Conservation (phyloP, 75 land plant species). For the Gnetum montanum region DNA sequence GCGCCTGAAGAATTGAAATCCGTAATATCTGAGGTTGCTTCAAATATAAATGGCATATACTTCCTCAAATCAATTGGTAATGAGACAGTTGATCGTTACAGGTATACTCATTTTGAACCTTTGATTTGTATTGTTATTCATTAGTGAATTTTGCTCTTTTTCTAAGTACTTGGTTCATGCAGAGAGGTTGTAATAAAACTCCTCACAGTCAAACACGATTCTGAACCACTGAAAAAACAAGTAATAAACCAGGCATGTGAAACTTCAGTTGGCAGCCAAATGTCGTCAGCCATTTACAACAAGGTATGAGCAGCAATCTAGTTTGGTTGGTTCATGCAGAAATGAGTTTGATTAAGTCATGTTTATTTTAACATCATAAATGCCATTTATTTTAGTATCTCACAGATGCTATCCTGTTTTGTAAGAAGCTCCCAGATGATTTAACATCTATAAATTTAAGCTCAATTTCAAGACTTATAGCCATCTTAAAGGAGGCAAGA, state of each 20-base stretch:
- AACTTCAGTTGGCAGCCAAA: constrained; percentile 2
- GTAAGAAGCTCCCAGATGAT: background rate
- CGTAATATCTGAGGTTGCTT: constrained; percentile 46
- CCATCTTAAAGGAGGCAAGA: background rate
- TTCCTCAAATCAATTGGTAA: constrained; percentile 44
- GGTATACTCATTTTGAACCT: constrained; percentile 26
- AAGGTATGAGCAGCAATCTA: constrained; percentile 1
- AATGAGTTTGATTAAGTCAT: background rate
- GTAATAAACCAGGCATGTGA: constrained; percentile 7
- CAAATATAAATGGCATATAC: constrained; percentile 54
- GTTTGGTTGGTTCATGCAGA: background rate
- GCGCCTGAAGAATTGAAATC: constrained; percentile 50
- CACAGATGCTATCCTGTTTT: background rate
- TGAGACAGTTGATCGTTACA: constrained; percentile 45
- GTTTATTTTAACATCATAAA: background rate
- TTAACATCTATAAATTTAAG: background rate
- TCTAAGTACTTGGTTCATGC: constrained; percentile 9
- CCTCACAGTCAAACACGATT: constrained; percentile 32
- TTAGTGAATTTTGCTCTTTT: background rate
- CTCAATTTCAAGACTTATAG: background rate
- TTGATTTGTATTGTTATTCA: background rate
- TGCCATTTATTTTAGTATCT: background rate
- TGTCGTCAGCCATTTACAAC: constrained; percentile 2
- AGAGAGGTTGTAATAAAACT: constrained; percentile 65
- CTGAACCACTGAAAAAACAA: constrained; percentile 3